phyloP scores from a whole-genome alignment of 331 rosid genomes.

The Dryas integrifolia region DNA sequence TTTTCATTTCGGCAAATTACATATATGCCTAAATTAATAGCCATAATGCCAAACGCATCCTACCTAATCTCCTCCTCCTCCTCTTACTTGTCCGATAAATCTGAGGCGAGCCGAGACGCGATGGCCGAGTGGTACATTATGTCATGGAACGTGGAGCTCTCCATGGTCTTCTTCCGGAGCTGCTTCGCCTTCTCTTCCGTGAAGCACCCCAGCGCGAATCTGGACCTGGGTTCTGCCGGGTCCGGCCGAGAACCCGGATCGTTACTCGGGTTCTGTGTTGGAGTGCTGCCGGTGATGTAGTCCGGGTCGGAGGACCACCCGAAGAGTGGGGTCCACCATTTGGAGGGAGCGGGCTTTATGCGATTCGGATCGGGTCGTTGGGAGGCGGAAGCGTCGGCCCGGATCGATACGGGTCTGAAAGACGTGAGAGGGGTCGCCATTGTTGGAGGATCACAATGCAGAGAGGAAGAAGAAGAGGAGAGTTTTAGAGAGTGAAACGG shows the following conservation, averaged over 20 bases:
- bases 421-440: constrained; percentile 46
- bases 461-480: not conserved
- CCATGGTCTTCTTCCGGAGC: constrained; percentile 57
- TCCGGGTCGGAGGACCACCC: constrained; percentile 64
- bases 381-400: constrained; percentile 32
- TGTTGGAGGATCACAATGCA: not conserved
- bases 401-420: constrained; percentile 36
- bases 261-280: not conserved
- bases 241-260: constrained; percentile 13
- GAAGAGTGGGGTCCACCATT: constrained; percentile 68
- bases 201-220: constrained; percentile 48
- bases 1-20: constrained; percentile 32
- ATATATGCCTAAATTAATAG: not conserved
- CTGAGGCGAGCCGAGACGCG: constrained; percentile 69
- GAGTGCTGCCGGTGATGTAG: constrained; percentile 30
- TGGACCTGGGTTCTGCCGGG: constrained; percentile 26
- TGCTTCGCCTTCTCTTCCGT: constrained; percentile 71
- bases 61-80: constrained; percentile 19
- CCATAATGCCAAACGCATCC: too few relatives aligned
- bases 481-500: not conserved
- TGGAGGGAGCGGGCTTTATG: constrained; percentile 39
- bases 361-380: constrained; percentile 33
- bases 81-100: constrained; percentile 27
- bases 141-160: constrained; percentile 62
- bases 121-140: constrained; percentile 76